phyloP scores from a whole-genome alignment of 108 stramenopile species.

The Cylindrotheca fusiformis region DNA sequence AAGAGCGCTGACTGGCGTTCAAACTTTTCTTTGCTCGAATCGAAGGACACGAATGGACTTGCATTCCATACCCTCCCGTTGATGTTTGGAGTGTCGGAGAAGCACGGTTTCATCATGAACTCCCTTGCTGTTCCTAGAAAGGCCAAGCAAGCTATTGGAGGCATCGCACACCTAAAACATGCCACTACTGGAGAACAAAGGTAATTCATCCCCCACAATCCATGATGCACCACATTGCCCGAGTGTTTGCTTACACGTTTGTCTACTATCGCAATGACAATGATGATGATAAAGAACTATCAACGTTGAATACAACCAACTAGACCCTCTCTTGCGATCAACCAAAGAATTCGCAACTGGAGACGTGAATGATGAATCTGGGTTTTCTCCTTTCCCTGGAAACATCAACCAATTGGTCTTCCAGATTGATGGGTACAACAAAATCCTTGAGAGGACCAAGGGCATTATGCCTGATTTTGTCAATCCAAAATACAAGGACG shows the following conservation, averaged over 20 bases:
- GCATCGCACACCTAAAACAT: constrained; percentile 87
- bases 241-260: not conserved
- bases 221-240: constrained; percentile 1
- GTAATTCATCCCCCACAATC: constrained; percentile 32
- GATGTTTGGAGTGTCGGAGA: constrained; percentile 88
- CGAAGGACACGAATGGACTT: constrained; percentile 98
- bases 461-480: constrained; percentile 95
- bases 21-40: not conserved
- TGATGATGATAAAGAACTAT: constrained; percentile 51
- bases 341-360: constrained; percentile 76
- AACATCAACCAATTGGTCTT: constrained; percentile 97
- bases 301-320: constrained; percentile 96
- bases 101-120: constrained; percentile 91
- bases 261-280: not conserved
- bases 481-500: constrained; percentile 99
- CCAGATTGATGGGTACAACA: constrained; percentile 79
- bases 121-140: constrained; percentile 93
- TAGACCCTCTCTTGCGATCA: constrained; percentile 90
- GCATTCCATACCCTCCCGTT: constrained; percentile 92
- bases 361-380: constrained; percentile 91
- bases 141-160: constrained; percentile 98
- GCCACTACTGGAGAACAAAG: constrained; percentile 34
- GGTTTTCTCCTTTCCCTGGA: constrained; percentile 95
- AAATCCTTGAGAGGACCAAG: constrained; percentile 66
- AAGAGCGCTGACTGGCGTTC: not conserved